Evolutionary conservation across 2,329 filamentous ascomycete species (phyloP), one percentile per base, ranked within the genome.

Genomic region (Fusarium sp.): DNA sequence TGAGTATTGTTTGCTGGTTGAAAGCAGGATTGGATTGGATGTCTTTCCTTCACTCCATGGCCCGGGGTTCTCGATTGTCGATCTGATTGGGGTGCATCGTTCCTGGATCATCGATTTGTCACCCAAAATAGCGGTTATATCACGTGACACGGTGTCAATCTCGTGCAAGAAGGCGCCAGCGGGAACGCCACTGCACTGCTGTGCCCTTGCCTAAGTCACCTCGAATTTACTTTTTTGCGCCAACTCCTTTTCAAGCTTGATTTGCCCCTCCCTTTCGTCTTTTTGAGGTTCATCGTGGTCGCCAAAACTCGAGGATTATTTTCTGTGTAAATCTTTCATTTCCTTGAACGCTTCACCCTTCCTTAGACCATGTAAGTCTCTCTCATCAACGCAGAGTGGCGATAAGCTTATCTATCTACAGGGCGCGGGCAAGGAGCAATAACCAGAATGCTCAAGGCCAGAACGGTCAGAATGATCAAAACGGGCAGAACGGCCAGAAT

Each of bases 111-210:
- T 42, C 21, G 46, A 65, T 65, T 60, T 41, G 29, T 46, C 38
- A 60, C 44, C 33, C 15, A 41, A 37, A 55, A 24, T 21, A n/a
- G 13, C 9, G 9, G 23, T 31, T 6, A 0, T 18, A 20, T 77
- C 78, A 79, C 77, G 49, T 79, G 76, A 77, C 76, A 77, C 74
- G 75, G 78, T 80, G 78, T 77, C 69, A 76, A 72, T 68, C 59
- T 65, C 62, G 62, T 63, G 50, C 49, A 61, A 50, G 58, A 42
- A 56, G 24, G 44, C 35, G 41, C 28, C 46, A 53, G 23, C 57
- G 58, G 47, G 46, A 52, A 71, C 72, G 70, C 72, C 70, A 75
- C 73, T 65, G 60, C 33, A 46, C 44, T 49, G 66, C 70, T 71
- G 72, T 65, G 62, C 38, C 41, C 35, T 52, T 69, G 46, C 54